Conservation (phyloP, 2,329 filamentous ascomycete species). For the Nakataea oryzae region DNA sequence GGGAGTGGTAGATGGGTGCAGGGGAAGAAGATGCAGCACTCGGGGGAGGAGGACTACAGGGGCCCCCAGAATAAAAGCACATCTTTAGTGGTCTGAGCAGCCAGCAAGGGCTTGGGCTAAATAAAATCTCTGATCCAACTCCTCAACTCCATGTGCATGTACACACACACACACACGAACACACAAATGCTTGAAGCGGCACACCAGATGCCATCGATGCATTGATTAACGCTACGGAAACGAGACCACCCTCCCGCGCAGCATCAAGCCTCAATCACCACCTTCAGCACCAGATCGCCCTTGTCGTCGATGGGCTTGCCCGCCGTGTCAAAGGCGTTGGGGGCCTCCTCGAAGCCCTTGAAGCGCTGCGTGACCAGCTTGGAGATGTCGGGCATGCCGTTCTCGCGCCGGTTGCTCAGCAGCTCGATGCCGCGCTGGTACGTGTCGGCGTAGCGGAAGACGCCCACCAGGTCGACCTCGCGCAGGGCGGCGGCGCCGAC, state of each 20-base stretch:
- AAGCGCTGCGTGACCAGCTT: constrained; percentile 64
- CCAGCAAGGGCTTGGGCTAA: no score
- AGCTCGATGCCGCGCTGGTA: constrained; percentile 19
- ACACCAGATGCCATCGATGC: no score
- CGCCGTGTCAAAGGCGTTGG: constrained; percentile 64
- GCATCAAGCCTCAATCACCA: constrained; percentile 42
- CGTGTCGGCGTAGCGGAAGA: constrained; percentile 37
- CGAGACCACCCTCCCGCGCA: background rate
- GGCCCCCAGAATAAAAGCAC: no score
- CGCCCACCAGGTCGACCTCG: constrained; percentile 43
- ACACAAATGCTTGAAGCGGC: no score
- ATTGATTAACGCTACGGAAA: no score
- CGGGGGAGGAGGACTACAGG: no score
- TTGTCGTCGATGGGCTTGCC: constrained; percentile 58
- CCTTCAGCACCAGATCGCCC: constrained; percentile 65
- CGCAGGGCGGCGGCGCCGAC: constrained; percentile 34
- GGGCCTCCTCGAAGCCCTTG: constrained; percentile 50
- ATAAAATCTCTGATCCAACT: no score
- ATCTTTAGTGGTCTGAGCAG: no score
- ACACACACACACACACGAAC: no score
- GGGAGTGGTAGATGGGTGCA: constrained; percentile 40
- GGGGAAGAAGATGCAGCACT: no score
- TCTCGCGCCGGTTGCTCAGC: constrained; percentile 30
- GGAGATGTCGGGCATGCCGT: constrained; percentile 46
- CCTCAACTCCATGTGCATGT: no score